Evolutionary conservation across 768 basidiomycete genomes (phyloP), one percentile per base, ranked within the genome.

Genomic region (Steccherinum ochraceum): DNA sequence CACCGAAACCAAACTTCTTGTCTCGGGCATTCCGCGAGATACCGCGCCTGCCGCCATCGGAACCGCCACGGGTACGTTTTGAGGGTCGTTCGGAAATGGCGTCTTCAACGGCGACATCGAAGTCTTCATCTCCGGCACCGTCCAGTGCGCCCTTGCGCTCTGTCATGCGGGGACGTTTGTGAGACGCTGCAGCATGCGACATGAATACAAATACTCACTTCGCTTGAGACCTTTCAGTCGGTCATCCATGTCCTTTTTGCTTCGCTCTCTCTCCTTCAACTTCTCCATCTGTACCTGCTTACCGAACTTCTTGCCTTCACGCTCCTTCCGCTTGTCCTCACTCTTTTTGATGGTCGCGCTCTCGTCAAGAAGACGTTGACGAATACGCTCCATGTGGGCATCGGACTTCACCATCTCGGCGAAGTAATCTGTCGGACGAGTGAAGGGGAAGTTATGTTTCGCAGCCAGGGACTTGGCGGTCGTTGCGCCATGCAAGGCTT

Each of bases 321-420:
- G 78, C 67, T 97, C 90, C 59, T 84, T 86, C 57, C 88, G 80
- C 61, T 92, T 93, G 49, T 92, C 88, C 63, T 98, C 95, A 52
- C 86, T 79, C 67, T 88, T 89, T 67, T 96, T 93, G 58, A 98
- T 93, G 1, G 78, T 76, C 0, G 92, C 89, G 21, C 75, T 71
- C 67, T 98, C 96, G 68, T 98, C 89, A 23, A 98, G 76, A 21
- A 98, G 69, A 16, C 86, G 81, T 55, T 92, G 86, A 49, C 96
- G 86, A 58, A 98, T 89, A 52, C 93, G 83, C 65, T 96, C 93
- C 96, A 99, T 99, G 69, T 99, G 96, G 5, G 88, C 74, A 60
- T 99, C 96, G 25, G 84, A 86, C 69, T 98, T 97, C 58, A 97
- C 87, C 95, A 98, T 98, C 70, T 98, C 95, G 20, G 95, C 95